These are phyloP conservation scores for Lipomyces anomalus DNA, from an alignment of 805 yeast species.

Conservation along the genomic window DNA sequence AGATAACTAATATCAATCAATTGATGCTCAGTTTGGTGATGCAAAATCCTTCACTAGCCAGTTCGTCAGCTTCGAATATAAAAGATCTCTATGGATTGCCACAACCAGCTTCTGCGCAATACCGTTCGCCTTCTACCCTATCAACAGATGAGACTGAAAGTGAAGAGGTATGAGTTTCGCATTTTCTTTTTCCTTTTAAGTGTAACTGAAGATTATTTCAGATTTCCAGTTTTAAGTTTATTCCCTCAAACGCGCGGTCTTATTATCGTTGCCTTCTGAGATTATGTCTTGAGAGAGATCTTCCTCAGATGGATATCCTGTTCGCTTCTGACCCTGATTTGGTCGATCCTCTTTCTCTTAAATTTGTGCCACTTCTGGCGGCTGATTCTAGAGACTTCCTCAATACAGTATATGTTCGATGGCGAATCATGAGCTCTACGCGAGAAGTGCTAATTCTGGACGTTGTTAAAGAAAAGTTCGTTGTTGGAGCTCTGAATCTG, in stretches of 20 bases:
- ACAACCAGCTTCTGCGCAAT: no score
- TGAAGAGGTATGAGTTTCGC: constrained; percentile 13
- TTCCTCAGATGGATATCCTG: constrained; percentile 19
- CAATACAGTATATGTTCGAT: constrained; percentile 43
- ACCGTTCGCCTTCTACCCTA: no score
- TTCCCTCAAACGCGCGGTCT: constrained; percentile 40
- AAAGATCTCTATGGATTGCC: constrained; percentile 1
- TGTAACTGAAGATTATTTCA: not conserved
- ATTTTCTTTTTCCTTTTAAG: not conserved
- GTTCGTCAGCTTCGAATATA: not conserved
- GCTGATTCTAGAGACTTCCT: constrained; percentile 44
- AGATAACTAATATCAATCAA: constrained; percentile 32
- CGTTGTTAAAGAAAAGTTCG: constrained; percentile 41
- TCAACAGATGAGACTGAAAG: no score
- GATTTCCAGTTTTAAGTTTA: constrained; percentile 34
- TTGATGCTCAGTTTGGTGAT: constrained; percentile 27
- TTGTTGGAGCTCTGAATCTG: not conserved
- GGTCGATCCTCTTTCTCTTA: not conserved
- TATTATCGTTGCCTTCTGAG: constrained; percentile 40
- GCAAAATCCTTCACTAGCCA: constrained; percentile 1
- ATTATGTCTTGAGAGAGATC: constrained; percentile 43
- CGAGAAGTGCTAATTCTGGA: constrained; percentile 47
- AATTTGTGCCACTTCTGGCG: constrained; percentile 33
- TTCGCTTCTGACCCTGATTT: constrained; percentile 17
- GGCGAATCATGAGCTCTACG: constrained; percentile 54